Evolutionary conservation across 495 filamentous ascomycete species (phyloP), one percentile per base, ranked within the genome.

Genomic region (Penicillium tannophilum): DNA sequence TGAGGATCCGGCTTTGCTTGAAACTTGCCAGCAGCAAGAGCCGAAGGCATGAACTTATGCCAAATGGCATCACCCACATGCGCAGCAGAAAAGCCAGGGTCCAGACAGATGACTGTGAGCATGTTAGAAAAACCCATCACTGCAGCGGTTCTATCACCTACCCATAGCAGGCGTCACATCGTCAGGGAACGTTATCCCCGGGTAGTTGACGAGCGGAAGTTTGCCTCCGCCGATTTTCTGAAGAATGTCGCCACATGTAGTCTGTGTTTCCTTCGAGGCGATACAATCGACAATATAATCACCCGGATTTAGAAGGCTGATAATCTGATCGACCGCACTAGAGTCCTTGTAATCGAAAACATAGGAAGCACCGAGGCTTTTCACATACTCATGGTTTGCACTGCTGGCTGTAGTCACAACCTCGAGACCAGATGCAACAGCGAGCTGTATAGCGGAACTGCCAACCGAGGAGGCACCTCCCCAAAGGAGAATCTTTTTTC

Each of bases 301-400:
- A 7, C 63, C 66, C 12, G 57, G 48, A 10, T 60, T 62, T 1
- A 73, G 42, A 16, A 67, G 35, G n/a, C 44, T 43, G 0, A 54
- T 17, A 20, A 71, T 20, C 33, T 65, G 55, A 0, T 70, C 53
- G 14, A 73, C 47, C 30, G 74, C 61, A 20, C 60, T 47, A 0
- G 65, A 24, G 16, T 71, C 58, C 7, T 64, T 61, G 50, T 81
- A 70, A 58, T 81, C 71, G 52, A 80, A 72, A 3, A 65, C 63
- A n/a, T 68, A 36, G 10, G 52, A 55, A 0, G 73, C 78, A 19
- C 78, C 79, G 4, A 76, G 69, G 7, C 35, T 57, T 56, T 63
- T 72, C 6, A 79, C 68, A 42, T 63, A 70, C 2, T 61, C 63
- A 43, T 72, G 63, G 49, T 80, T 80, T 0, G 55, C 57, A 6